Evolutionary conservation across 2,329 filamentous ascomycete species (phyloP), one percentile per base, ranked within the genome.

Genomic region (Dactylonectria estremocensis): DNA sequence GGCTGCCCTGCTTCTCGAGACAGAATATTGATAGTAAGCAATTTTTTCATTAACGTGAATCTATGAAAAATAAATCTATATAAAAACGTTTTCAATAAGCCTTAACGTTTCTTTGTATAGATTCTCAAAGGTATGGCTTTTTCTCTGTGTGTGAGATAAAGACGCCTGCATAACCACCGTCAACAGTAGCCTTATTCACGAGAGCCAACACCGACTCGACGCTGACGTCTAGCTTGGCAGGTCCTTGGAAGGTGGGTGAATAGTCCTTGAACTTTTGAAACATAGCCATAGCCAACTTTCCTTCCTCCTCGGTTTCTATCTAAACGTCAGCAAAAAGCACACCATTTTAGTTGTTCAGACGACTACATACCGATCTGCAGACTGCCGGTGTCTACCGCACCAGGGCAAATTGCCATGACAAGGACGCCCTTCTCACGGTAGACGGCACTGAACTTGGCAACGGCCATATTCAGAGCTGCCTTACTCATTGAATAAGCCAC

Each of bases 361-460:
- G 48, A 52, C 48, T 52, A 52, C 48, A 52, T 52, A 52, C 48
- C 52, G 18, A 37, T 43, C 31, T 55, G 35, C 31, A 37, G 52
- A 43, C 52, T 43, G 16, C 37, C 52, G n/a, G 54, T 57, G 54
- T 57, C 22, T 20, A 57, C 54, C 37, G 24, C 22, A 33, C 54
- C 54, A 33, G 54, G 54, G 37, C 37, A 57, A 28, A 57, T 48
- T 20, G 37, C 40, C 37, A 57, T 31, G 22, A 57, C 20, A 20
- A 57, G 54, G 24, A 57, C 54, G 24, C 54, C 54, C 54, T 57
- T 31, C 37, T 57, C 43, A 33, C 54, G 37, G 37, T 57, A 57
- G 20, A 85, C 77, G 1, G 82, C 83, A 65, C 78, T 82, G 77
- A 83, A 89, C 77, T 90, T 90, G 71, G 84, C 84, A 1, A 87